Conservation (phyloP, 768 basidiomycete species). For the Phanerochaete sordida region DNA sequence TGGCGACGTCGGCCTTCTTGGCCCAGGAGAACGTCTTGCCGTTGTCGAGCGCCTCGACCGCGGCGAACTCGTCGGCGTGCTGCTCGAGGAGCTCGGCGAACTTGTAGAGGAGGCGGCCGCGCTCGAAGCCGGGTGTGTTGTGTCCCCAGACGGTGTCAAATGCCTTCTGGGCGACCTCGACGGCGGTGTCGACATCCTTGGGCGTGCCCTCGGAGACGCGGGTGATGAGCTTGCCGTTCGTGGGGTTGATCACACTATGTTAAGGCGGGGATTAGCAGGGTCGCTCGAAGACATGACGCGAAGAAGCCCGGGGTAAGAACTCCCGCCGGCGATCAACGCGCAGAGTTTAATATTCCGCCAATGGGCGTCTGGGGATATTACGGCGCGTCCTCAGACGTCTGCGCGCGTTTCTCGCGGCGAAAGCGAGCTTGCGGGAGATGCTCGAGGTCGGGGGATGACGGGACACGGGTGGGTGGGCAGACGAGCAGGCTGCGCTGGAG, state of each 20-base stretch:
- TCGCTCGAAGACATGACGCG: not conserved
- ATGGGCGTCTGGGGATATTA: not conserved
- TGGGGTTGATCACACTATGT: slow-evolving; percentile 55
- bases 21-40: slow-evolving; percentile 55
- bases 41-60: slow-evolving; percentile 71
- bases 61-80: slow-evolving; percentile 61
- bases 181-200: slow-evolving; percentile 76
- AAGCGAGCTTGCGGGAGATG: not conserved
- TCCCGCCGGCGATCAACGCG: not conserved
- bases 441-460: not conserved
- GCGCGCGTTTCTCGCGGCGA: too few relatives aligned
- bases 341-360: not conserved
- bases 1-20: slow-evolving; percentile 44
- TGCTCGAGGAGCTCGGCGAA: slow-evolving; percentile 63
- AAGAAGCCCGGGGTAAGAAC: not conserved
- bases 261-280: not conserved
- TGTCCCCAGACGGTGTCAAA: slow-evolving; percentile 70
- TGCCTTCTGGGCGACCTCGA: slow-evolving; percentile 60
- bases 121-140: slow-evolving; percentile 47
- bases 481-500: not conserved
- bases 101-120: slow-evolving; percentile 55
- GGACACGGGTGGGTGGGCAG: too few relatives aligned
- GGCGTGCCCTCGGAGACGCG: slow-evolving; percentile 54
- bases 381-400: not conserved
- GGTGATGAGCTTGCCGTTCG: slow-evolving; percentile 62